Evolutionary conservation across 768 basidiomycete genomes (phyloP), one percentile per base, ranked within the genome.

Genomic region (Boletus coccyginus): DNA sequence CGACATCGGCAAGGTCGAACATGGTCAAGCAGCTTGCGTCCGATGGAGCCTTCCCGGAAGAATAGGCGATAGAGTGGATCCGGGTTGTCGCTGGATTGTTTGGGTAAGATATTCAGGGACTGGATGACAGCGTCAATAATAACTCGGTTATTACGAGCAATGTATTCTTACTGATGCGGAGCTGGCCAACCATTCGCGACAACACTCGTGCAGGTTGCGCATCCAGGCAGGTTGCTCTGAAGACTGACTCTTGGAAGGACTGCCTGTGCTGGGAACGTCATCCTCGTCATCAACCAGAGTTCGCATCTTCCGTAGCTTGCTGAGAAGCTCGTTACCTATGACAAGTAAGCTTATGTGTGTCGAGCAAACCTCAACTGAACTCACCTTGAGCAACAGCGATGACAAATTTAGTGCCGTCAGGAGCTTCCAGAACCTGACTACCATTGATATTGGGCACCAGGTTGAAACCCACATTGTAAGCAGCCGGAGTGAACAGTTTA

Each of bases 151-250:
- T 53, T 19, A 5, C 14, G 11, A 32, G 6, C 14, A 21, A 49
- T 29, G 50, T 14, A 33, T 39, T 68, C 85, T 65, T 65, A 94
- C 94, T 42, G 79, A 72, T 38, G 95, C 21, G 96, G 5, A 98
- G 70, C 50, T 83, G 78, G 74, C 74, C 48, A 94, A 79, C 93
- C 94, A 96, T 67, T 91, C 90, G 40, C 82, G 78, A 68, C 93
- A 92, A 40, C 92, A 85, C 52, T 90, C 87, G 48, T 87, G 78
- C 40, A 98, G 76, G 19, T 82, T 78, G 33, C 89, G 83, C 96
- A 98, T 98, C 96, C 96, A 99, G 1, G 88, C 90, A 21, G 96
- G 95, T 66, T 92, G 90, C 53, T 89, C 85, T 3, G 86, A 81
- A 2, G 83, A 73, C 60, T 85, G 82, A 19, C 82, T 77, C 66